Conservation (phyloP, 164 flowering plant genomes). For the Tinospora cordifolia region DNA sequence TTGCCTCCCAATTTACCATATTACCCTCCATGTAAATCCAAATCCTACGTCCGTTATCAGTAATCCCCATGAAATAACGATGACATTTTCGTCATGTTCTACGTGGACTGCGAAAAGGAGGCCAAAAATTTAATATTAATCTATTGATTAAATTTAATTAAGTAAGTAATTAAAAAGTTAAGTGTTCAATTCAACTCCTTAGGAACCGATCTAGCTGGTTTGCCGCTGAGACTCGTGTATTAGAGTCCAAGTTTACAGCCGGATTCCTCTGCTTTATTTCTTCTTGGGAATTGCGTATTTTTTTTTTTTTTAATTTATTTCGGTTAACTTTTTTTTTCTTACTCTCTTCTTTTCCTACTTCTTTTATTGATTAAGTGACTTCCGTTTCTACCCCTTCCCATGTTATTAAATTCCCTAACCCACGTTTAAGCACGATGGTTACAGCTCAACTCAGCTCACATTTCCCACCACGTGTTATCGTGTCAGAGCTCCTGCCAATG, state of each 20-base stretch:
- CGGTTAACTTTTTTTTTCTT: background rate
- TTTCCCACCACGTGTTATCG: slow-evolving; percentile 19
- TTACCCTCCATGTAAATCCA: no score
- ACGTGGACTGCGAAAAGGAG: background rate
- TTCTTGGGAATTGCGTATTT: slow-evolving; percentile 33
- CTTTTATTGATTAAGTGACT: background rate
- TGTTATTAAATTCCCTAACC: slow-evolving; percentile 20
- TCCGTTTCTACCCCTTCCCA: no score
- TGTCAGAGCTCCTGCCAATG: background rate
- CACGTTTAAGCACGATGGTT: slow-evolving; percentile 70
- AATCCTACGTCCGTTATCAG: no score
- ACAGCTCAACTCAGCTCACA: slow-evolving; percentile 37
- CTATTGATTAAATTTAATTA: no score
- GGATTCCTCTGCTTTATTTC: slow-evolving; percentile 46
- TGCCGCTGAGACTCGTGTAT: slow-evolving; percentile 51
- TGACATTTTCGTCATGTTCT: no score
- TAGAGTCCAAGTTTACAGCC: slow-evolving; percentile 62
- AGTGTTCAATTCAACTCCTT: slow-evolving; percentile 36
- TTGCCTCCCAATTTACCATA: no score
- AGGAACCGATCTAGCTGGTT: slow-evolving; percentile 70
- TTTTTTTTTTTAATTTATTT: background rate
- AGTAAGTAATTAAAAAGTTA: slow-evolving; percentile 8
- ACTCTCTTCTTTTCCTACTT: background rate
- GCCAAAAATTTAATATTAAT: background rate
- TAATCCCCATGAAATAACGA: no score